Percentiles rank a stretch among this genome's conserved stretches.
These are phyloP conservation scores for Areca catechu DNA, from an alignment of 176 grass and related monocot species.

Conservation along the genomic window DNA sequence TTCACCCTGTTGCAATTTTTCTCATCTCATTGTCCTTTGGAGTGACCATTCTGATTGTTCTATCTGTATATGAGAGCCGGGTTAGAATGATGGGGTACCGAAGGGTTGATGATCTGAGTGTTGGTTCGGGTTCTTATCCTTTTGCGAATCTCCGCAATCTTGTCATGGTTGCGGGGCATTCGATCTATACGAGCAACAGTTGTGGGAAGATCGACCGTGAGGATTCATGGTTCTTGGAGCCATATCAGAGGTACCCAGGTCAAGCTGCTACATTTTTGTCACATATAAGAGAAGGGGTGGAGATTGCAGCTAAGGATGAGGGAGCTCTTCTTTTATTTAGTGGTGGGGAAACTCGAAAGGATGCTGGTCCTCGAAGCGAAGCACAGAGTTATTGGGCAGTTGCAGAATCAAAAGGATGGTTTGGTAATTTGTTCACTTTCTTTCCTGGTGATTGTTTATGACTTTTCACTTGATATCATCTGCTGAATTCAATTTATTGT, in stretches of 20 bases:
- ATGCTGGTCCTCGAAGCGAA: slow-evolving; percentile 77
- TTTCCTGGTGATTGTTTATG: background rate
- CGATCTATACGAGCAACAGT: slow-evolving; percentile 59
- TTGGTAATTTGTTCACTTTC: slow-evolving; percentile 32
- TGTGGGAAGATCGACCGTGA: slow-evolving; percentile 55
- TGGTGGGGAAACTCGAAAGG: slow-evolving; percentile 75
- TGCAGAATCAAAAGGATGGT: slow-evolving; percentile 77
- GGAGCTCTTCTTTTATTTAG: slow-evolving; percentile 74
- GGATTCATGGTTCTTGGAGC: slow-evolving; percentile 79
- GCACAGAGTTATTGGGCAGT: slow-evolving; percentile 92
- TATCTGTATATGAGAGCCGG: slow-evolving; percentile 67
- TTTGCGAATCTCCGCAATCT: slow-evolving; percentile 53
- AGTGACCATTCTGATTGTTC: slow-evolving; percentile 40
- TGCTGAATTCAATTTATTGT: no score
- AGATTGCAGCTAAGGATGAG: slow-evolving; percentile 40
- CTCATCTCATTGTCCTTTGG: slow-evolving; percentile 52
- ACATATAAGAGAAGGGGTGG: slow-evolving; percentile 77
- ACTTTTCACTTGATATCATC: background rate
- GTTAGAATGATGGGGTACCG: slow-evolving; percentile 42
- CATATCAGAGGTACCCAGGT: slow-evolving; percentile 75
- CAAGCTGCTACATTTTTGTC: slow-evolving; percentile 76
- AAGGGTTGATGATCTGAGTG: slow-evolving; percentile 10
- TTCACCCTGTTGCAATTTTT: slow-evolving; percentile 54
- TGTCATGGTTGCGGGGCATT: slow-evolving; percentile 88
- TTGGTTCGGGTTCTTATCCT: slow-evolving; percentile 27